A percentile compares a stretch with the other conserved stretches of the same genome.
These are phyloP conservation scores for Microthlaspi erraticum DNA, from an alignment of 345 rosid species.

Conservation along the genomic window DNA sequence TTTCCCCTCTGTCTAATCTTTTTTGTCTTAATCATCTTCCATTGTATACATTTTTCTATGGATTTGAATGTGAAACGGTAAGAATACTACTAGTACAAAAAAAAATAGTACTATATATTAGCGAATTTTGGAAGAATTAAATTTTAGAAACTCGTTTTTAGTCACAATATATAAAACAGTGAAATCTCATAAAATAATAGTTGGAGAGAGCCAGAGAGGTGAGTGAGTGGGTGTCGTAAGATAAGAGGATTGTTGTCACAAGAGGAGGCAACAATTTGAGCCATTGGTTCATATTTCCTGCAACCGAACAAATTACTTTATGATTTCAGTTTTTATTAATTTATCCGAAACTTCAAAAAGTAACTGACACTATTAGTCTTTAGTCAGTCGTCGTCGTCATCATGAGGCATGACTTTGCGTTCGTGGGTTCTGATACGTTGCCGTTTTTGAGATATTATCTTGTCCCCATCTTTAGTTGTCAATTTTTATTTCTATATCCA, in stretches of 20 bases:
- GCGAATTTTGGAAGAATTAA: too few relatives aligned
- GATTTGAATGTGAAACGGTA: too few relatives aligned
- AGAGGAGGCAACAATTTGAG: slow-evolving; percentile 39
- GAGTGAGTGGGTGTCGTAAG: slow-evolving; percentile 34
- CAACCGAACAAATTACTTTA: slow-evolving; percentile 27
- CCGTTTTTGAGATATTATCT: slow-evolving; percentile 36
- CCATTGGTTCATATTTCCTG: slow-evolving; percentile 28
- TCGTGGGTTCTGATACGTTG: slow-evolving; percentile 36
- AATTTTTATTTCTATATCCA: neutral
- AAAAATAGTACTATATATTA: too few relatives aligned
- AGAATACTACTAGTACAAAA: too few relatives aligned
- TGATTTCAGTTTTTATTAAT: neutral
- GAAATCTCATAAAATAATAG: neutral
- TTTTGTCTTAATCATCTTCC: too few relatives aligned
- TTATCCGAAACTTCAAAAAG: slow-evolving; percentile 34
- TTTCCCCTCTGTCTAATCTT: too few relatives aligned
- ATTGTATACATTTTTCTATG: too few relatives aligned
- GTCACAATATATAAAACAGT: neutral
- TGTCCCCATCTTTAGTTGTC: slow-evolving; percentile 36
- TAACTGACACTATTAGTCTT: slow-evolving; percentile 23
- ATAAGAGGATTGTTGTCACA: slow-evolving; percentile 38
- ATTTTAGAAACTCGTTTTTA: neutral
- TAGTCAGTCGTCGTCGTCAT: slow-evolving; percentile 30
- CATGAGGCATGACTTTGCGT: slow-evolving; percentile 8
- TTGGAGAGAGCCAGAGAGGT: neutral